Percentiles rank a stretch among this genome's conserved stretches.
Conservation (phyloP, 2,329 filamentous ascomycete genomes). For the Cladosporium cucumerinum region DNA sequence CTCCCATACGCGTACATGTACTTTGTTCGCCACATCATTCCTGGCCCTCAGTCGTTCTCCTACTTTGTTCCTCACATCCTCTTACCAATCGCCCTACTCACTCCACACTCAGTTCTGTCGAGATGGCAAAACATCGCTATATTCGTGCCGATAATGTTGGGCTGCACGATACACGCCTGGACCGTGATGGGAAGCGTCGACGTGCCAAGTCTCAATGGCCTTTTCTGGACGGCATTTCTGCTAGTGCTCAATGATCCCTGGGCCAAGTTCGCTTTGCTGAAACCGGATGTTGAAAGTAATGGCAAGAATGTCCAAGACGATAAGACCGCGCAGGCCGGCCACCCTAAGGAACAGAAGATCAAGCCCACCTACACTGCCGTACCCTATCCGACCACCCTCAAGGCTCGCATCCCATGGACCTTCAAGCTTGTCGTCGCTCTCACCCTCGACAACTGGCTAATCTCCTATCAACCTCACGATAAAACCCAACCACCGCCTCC, state of each 20-base stretch:
- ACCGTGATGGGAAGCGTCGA: constrained; percentile 29
- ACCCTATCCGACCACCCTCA: constrained; percentile 24
- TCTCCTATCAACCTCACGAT: constrained; percentile 26
- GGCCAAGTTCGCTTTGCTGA: constrained; percentile 22
- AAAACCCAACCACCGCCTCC: constrained; percentile 23
- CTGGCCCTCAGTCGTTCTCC: constrained; percentile 28
- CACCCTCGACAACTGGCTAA: constrained; percentile 30
- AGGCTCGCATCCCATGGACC: constrained; percentile 27
- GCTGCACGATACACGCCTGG: constrained; percentile 28
- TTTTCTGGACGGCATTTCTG: constrained; percentile 28
- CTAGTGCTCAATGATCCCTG: constrained; percentile 29
- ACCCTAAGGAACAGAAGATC: background rate
- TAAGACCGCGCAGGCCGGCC: background rate
- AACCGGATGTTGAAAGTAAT: background rate
- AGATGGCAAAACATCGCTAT: constrained; percentile 24
- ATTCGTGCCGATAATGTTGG: constrained; percentile 28
- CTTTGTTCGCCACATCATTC: constrained; percentile 27
- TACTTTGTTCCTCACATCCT: constrained; percentile 30
- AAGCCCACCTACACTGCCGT: constrained; percentile 14
- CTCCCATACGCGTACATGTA: constrained; percentile 19
- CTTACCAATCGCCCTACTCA: constrained; percentile 26
- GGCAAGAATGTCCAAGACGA: background rate
- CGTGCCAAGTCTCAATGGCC: constrained; percentile 28
- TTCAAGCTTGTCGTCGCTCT: constrained; percentile 25
- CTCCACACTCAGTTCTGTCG: constrained; percentile 25